A percentile compares a stretch with the other conserved stretches of the same genome.
Conservation (phyloP, 2,329 filamentous ascomycete genomes). For the Chalara sp. region DNA sequence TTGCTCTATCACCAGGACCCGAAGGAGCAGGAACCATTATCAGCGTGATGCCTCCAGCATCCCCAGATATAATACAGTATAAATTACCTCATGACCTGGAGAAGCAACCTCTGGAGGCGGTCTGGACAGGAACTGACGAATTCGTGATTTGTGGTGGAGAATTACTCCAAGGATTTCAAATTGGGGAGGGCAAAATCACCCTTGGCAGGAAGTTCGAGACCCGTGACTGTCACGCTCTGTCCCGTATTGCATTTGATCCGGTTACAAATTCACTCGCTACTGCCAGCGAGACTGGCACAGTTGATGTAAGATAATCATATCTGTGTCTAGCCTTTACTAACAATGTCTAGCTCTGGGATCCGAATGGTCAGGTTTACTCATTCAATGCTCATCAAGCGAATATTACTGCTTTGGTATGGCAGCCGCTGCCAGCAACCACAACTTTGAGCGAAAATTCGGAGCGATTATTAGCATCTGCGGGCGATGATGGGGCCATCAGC, state of each 20-base stretch:
- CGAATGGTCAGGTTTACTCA: constrained; percentile 43
- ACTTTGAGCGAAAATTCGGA: constrained; percentile 36
- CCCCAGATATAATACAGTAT: constrained; percentile 32
- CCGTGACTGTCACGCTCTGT: constrained; percentile 45
- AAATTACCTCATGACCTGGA: constrained; percentile 44
- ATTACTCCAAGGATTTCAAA: constrained; percentile 41
- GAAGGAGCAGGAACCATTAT: constrained; percentile 40
- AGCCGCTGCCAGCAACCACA: constrained; percentile 40
- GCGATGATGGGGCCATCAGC: constrained; percentile 55
- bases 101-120: constrained; percentile 47
- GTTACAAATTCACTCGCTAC: constrained; percentile 49
- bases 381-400: constrained; percentile 53
- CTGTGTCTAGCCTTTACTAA: constrained; percentile 31
- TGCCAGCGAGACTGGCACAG: constrained; percentile 49
- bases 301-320: constrained; percentile 44
- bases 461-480: constrained; percentile 49
- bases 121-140: constrained; percentile 52
- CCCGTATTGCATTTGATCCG: constrained; percentile 49
- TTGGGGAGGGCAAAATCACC: constrained; percentile 38
- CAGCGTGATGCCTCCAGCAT: constrained; percentile 39
- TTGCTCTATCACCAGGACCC: constrained; percentile 44
- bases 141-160: constrained; percentile 55
- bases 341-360: constrained; percentile 27
- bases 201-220: constrained; percentile 44
- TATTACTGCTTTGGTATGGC: constrained; percentile 54